Percentiles rank a stretch among this genome's conserved stretches.
Conservation (phyloP, 1,284 basidiomycete species). For the Moesziomyces antarcticus region DNA sequence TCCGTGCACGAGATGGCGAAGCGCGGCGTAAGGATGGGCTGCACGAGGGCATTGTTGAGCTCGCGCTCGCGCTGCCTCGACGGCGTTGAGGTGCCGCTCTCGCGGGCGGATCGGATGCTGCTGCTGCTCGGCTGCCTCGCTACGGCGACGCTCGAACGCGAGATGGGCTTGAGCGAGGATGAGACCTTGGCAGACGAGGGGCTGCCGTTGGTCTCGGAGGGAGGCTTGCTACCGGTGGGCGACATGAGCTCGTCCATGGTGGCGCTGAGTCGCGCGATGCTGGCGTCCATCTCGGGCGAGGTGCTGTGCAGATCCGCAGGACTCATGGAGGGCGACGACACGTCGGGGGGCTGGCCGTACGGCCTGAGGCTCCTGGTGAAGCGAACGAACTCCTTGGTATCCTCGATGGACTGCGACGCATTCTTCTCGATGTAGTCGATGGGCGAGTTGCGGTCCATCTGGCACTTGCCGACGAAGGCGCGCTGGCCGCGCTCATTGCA, state of each 20-base stretch:
- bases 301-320: conserved; percentile 32
- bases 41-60: conserved; percentile 72
- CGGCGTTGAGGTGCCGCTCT: conserved; percentile 43
- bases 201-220: conserved; percentile 40
- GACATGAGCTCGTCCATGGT: conserved; percentile 60
- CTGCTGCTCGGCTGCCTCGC: conserved; percentile 37
- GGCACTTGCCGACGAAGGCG: conserved; percentile 89
- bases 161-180: conserved; percentile 19
- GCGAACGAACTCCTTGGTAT: conserved; percentile 61
- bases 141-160: conserved; percentile 12
- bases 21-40: conserved; percentile 90
- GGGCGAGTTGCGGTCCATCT: conserved; percentile 86
- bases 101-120: conserved; percentile 36
- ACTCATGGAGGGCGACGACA: conserved; percentile 46
- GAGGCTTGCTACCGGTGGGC: conserved; percentile 33
- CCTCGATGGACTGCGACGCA: conserved; percentile 54
- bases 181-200: conserved; percentile 27
- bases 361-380: conserved; percentile 46
- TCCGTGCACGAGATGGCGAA: conserved; percentile 92
- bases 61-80: conserved; percentile 46
- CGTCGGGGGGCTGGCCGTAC: conserved; percentile 45
- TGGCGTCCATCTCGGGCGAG: conserved; percentile 58
- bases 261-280: conserved; percentile 53
- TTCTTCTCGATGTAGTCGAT: conserved; percentile 77
- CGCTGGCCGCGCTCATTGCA: conserved; percentile 81